Percentiles rank a stretch among this genome's conserved stretches.
phyloP scores from a whole-genome alignment of 2,329 filamentous ascomycete genomes.

The Ophiocordyceps camponoti-floridani region DNA sequence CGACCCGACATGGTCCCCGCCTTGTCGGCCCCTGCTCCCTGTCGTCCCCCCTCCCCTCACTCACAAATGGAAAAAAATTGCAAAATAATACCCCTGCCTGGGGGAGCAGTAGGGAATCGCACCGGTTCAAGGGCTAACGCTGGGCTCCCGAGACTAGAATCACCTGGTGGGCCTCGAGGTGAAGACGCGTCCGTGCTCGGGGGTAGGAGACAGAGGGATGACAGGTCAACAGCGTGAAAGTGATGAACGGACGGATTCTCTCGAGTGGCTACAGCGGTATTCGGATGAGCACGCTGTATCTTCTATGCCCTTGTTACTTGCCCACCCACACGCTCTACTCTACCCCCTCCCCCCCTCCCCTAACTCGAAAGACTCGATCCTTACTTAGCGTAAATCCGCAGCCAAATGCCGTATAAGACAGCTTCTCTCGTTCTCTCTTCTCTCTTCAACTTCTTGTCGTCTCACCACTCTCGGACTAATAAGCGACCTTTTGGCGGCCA shows the following conservation, averaged over 20 bases:
- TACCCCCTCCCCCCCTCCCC: too few relatives aligned
- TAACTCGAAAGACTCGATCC: not conserved
- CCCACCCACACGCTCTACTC: not conserved
- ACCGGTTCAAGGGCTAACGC: not conserved
- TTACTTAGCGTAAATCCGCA: constrained; percentile 2
- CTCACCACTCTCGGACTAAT: not conserved
- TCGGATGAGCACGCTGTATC: too few relatives aligned
- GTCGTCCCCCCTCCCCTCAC: not conserved
- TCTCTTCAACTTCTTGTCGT: not conserved
- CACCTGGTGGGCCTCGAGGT: too few relatives aligned
- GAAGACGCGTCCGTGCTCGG: too few relatives aligned
- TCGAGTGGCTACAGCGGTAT: too few relatives aligned
- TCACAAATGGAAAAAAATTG: too few relatives aligned
- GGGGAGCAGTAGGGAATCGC: not conserved
- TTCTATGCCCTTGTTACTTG: not conserved
- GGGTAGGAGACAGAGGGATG: too few relatives aligned
- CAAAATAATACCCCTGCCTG: not conserved
- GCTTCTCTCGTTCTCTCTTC: not conserved
- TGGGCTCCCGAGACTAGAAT: too few relatives aligned
- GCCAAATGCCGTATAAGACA: constrained; percentile 4
- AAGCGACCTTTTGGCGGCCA: not conserved
- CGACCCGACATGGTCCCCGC: not conserved
- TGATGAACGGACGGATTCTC: too few relatives aligned
- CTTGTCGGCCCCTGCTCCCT: not conserved
- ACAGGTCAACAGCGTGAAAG: too few relatives aligned